Evolutionary conservation across 192 early-diverging fungal species (phyloP).

Genomic region (Phycomyces blakesleeanus): DNA sequence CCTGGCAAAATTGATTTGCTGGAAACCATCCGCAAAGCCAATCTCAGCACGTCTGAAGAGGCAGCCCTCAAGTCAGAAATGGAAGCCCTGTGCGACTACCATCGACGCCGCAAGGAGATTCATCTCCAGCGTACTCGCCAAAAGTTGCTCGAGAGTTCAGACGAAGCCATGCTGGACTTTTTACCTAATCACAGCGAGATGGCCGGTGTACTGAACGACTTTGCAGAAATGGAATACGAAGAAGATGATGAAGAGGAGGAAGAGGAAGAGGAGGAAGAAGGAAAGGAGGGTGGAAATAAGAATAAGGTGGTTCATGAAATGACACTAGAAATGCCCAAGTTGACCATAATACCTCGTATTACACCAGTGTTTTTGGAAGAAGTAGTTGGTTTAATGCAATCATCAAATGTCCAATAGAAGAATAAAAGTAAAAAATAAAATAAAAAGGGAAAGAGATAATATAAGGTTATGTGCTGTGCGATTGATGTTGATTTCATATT

Average conservation of each 20-base stretch:
- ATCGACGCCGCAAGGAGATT: conserved; percentile 29
- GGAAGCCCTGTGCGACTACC: conserved; percentile 25
- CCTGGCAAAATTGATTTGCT: conserved; percentile 27
- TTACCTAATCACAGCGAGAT: not conserved
- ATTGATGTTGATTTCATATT: not conserved
- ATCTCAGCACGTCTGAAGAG: conserved; percentile 21
- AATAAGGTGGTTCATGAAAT: conserved; percentile 13
- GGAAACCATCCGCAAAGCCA: conserved; percentile 20
- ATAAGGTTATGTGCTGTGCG: too few species aligned
- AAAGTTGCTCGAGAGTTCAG: conserved; percentile 29
- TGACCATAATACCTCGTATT: conserved; percentile 24
- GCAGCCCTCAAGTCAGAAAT: conserved; percentile 28
- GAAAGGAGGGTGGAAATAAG: not conserved
- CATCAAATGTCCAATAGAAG: conserved; percentile 2
- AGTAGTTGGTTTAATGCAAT: conserved; percentile 9
- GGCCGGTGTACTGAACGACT: conserved; percentile 35
- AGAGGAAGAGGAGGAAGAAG: conserved; percentile 3
- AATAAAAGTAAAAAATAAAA: not conserved
- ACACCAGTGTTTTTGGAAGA: conserved; percentile 17
- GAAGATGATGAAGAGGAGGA: conserved; percentile 7
- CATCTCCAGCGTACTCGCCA: conserved; percentile 34
- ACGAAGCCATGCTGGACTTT: not conserved
- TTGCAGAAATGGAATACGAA: conserved; percentile 42
- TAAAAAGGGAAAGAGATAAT: too few species aligned
- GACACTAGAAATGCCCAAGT: conserved; percentile 10